Percentiles rank a stretch among this genome's conserved stretches.
Conservation (phyloP, 768 basidiomycete species). For the Suillus plorans region DNA sequence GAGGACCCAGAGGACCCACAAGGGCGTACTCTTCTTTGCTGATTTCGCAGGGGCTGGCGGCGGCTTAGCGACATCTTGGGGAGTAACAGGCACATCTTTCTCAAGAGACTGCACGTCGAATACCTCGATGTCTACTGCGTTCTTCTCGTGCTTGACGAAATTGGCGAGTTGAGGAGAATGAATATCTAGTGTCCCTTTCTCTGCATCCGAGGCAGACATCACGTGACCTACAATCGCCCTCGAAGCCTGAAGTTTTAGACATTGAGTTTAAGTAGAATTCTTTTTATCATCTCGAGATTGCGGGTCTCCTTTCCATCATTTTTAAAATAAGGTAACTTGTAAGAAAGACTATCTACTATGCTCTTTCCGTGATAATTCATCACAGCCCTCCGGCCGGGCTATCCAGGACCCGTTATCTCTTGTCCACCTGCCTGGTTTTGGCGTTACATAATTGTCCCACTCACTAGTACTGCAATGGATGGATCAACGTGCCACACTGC, state of each 20-base stretch:
- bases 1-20: slow-evolving; percentile 58
- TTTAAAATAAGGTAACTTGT: background rate
- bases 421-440: too few relatives aligned
- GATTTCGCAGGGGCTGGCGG: slow-evolving; percentile 37
- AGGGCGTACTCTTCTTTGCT: slow-evolving; percentile 56
- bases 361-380: too few relatives aligned
- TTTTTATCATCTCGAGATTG: slow-evolving; percentile 24
- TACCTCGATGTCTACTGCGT: slow-evolving; percentile 29
- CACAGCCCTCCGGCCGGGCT: too few relatives aligned
- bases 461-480: too few relatives aligned
- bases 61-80: slow-evolving; percentile 34
- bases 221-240: background rate
- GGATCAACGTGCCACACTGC: too few relatives aligned
- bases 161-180: slow-evolving; percentile 31
- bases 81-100: slow-evolving; percentile 39
- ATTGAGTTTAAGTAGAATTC: background rate
- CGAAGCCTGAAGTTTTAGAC: slow-evolving; percentile 1
- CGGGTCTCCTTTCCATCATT: slow-evolving; percentile 9
- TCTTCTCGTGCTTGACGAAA: slow-evolving; percentile 41
- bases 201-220: slow-evolving; percentile 54
- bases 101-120: slow-evolving; percentile 38
- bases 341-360: slow-evolving; percentile 5
- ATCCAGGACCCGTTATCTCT: too few relatives aligned
- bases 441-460: too few relatives aligned
- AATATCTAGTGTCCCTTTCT: slow-evolving; percentile 54